A percentile compares a stretch with the other conserved stretches of the same genome.
Conservation (phyloP, 305 asterid genomes). For the Andrographis paniculata region DNA sequence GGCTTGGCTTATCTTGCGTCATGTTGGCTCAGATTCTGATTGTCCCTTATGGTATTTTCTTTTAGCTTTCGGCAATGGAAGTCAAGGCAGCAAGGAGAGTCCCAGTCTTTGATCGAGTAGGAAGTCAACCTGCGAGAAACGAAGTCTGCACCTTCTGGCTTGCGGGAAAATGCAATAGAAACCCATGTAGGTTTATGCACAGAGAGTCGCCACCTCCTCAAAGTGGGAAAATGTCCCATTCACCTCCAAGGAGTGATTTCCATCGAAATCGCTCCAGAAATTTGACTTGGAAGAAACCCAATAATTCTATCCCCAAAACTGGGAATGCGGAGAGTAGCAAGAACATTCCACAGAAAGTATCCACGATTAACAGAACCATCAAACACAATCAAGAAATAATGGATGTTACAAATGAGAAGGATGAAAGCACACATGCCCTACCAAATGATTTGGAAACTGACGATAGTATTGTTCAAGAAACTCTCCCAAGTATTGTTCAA, state of each 20-base stretch:
- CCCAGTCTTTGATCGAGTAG: constrained; percentile 10
- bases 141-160: constrained; percentile 45
- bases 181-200: constrained; percentile 43
- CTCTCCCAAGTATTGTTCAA: constrained; percentile 2
- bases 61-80: constrained; percentile 29
- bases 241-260: neutral
- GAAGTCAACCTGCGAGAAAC: constrained; percentile 12
- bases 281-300: neutral
- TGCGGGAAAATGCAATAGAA: constrained; percentile 38
- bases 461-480: constrained; percentile 14
- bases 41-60: no score
- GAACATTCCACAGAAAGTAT: neutral
- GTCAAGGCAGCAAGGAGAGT: constrained; percentile 13
- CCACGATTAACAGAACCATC: neutral
- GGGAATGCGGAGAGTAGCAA: neutral
- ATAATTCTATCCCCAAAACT: neutral
- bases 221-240: constrained; percentile 4
- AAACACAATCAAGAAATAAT: neutral
- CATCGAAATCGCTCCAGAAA: constrained; percentile 11
- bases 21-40: no score
- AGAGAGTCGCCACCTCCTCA: constrained; percentile 18
- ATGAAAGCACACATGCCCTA: neutral
- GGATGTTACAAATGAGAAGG: neutral
- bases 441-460: neutral
- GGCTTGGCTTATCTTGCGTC: no score